Evolutionary conservation across 805 yeast genomes (phyloP), one percentile per base, ranked within the genome.

Genomic region (Saturnispora bothae): DNA sequence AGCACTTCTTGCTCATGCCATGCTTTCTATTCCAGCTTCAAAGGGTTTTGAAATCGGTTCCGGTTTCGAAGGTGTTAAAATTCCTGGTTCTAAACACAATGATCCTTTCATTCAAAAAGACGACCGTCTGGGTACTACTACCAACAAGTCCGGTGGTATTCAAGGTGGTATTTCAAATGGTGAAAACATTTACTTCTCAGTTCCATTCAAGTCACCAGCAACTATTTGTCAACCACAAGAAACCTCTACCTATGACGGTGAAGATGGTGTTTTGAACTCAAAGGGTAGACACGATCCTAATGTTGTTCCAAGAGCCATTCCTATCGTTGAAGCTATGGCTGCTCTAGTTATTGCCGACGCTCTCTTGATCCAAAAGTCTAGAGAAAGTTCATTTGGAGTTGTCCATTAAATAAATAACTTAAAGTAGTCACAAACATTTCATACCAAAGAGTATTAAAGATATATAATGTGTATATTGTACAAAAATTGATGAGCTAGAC

Each of bases 81-180:
- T 89, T 48, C 89, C 94, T 36, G 98, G 98, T 19, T 88, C 96
- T 12, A 61, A 80, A 63, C 98, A 92, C 66, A 92, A 92, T 52
- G 98, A 92, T 62, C 70, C 88, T 23, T 92, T 92, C 57, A 69
- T 60, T 46, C 84, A 76, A 51, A 56, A 56, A 41, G 57, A 71
- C 10, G 75, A 78, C 20, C 71, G 69, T 53, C 68, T 92, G 56
- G 80, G 89, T 61, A 92, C 98, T 19, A 69, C 59, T 50, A 88
- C 97, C 15, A 92, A 92, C 66, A 78, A 80, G 62, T 83, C 95
- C 14, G 98, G 97, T 51, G 98, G 98, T 64, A 76, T 86, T 46
- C 98, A 92, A 68, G 98, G 98, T 55, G 98, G 98, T 56, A 92
- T 92, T 56, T 66, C 95, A 37, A 92, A 92, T 57, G 98, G 98